These are phyloP conservation scores for Balansia obtecta DNA, from an alignment of 2,329 filamentous ascomycete species.

Conservation along the genomic window DNA sequence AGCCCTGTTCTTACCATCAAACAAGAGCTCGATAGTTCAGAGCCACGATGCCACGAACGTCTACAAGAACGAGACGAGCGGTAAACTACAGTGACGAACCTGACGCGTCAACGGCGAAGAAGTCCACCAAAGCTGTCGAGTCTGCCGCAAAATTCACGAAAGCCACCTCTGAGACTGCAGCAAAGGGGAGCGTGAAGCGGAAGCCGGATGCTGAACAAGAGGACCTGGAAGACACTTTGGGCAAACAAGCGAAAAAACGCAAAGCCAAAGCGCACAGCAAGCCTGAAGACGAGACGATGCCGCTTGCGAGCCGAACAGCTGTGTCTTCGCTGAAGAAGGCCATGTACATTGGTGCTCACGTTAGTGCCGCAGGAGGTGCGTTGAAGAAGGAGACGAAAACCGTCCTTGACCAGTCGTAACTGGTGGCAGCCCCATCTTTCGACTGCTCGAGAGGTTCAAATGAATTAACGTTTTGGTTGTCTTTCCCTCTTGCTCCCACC, in stretches of 20 bases:
- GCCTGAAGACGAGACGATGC: constrained; percentile 33
- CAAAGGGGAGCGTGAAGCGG: constrained; percentile 8
- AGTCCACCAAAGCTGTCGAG: constrained; percentile 7
- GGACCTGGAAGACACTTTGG: constrained; percentile 10
- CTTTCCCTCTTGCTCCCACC: too few species aligned
- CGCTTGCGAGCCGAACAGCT: constrained; percentile 56
- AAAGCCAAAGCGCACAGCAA: constrained; percentile 22
- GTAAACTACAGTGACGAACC: constrained; percentile 22
- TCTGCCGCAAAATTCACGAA: constrained; percentile 11
- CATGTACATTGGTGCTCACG: constrained; percentile 85
- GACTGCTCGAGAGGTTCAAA: not conserved
- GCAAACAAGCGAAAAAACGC: constrained; percentile 29
- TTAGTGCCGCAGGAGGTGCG: constrained; percentile 75
- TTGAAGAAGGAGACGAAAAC: not conserved
- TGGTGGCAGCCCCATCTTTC: not conserved
- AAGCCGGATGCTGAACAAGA: constrained; percentile 14
- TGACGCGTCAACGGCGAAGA: constrained; percentile 3
- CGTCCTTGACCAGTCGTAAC: not conserved
- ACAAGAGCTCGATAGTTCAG: not conserved
- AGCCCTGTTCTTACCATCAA: not conserved
- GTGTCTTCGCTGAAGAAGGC: constrained; percentile 48
- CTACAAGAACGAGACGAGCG: constrained; percentile 19
- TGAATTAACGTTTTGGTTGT: not conserved
- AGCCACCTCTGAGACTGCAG: constrained; percentile 6
- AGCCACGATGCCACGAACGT: constrained; percentile 21